These are phyloP conservation scores for Colletotrichum falcatum DNA, from an alignment of 2,329 filamentous ascomycete genomes.

Conservation along the genomic window DNA sequence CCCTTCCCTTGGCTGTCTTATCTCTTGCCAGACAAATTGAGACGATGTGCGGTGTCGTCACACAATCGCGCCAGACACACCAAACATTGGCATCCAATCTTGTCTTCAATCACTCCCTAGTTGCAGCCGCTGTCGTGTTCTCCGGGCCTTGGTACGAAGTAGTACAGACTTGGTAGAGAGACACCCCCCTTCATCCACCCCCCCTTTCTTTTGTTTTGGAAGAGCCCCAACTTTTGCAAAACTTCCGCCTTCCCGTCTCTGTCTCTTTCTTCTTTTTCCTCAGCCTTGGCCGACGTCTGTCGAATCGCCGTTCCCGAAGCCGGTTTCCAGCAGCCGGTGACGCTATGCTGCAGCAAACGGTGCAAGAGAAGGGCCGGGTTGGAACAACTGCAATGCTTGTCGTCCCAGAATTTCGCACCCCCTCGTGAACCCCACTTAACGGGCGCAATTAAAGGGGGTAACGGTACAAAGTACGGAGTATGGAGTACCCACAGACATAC, in stretches of 20 bases:
- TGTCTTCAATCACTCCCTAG: neutral
- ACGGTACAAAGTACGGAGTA: neutral
- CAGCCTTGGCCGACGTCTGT: neutral
- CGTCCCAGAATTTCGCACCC: neutral
- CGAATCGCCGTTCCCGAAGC: neutral
- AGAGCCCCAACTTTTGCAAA: neutral
- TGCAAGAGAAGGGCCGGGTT: conserved; percentile 1
- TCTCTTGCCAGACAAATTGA: neutral
- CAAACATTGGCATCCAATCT: conserved; percentile 15
- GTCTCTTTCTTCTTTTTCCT: neutral
- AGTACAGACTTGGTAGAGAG: neutral
- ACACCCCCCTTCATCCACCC: too few species aligned
- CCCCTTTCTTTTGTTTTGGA: neutral
- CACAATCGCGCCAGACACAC: neutral
- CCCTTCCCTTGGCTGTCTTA: neutral
- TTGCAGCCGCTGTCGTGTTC: neutral
- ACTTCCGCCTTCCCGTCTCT: neutral
- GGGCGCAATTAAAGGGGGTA: conserved; percentile 13
- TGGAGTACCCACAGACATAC: too few species aligned
- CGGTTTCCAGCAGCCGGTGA: neutral
- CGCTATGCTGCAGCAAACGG: neutral
- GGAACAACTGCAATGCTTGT: conserved; percentile 26
- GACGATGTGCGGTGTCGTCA: neutral
- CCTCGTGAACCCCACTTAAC: conserved; percentile 21
- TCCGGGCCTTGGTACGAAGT: too few species aligned